Base-by-base conservation (phyloP, 2,329 filamentous ascomycete species). In the Exophiala phaeomuriformis region DNA sequence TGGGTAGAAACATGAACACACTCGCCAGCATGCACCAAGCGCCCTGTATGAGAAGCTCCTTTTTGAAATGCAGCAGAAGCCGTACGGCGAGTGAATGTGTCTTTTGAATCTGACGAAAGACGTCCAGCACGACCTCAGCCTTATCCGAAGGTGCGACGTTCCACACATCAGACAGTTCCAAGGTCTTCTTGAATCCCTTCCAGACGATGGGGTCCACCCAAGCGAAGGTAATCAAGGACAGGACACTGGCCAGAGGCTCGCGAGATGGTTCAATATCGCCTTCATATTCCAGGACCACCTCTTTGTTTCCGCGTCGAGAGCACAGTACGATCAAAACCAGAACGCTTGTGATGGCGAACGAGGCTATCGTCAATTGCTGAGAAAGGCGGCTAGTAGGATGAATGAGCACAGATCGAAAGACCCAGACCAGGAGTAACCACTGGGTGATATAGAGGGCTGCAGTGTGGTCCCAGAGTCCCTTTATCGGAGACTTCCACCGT, bases 191-290 rank as follows among this genome's bases (percentile, higher is more conserved):
- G 76, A 90, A 97, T 9, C 93, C 93, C 62, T 86, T 83, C 82
- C 85, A 90, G 41, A 98, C 84, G 60, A 98, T 86, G 0, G 84
- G 72, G 69, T 97, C 90, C 19, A 96, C 82, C 93, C 93, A 98
- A 19, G 82, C 76, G 67, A 96, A 98, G 1, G 89, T 93, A 27
- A 84, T 83, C 42, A 94, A 76, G 1, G 93, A 97, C 58, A 97
- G 81, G 4, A 97, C 72, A 67, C 91, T 97, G 1, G 93, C 90
- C 36, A 88, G 77, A 4, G 90, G 88, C 68, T 98, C 90, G 58
- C 80, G 83, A 2, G 90, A 91, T 19, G 93, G 93, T 65, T 91
- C 82, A 48, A 98, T 81, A 32, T 85, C 86, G 56, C 87, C 88
- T 69, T 96, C 90, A 75, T 90, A 90, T 69, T 95, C 89, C 64